Evolutionary conservation across 768 basidiomycete genomes (phyloP).

Genomic region (Termitomyces sp.): DNA sequence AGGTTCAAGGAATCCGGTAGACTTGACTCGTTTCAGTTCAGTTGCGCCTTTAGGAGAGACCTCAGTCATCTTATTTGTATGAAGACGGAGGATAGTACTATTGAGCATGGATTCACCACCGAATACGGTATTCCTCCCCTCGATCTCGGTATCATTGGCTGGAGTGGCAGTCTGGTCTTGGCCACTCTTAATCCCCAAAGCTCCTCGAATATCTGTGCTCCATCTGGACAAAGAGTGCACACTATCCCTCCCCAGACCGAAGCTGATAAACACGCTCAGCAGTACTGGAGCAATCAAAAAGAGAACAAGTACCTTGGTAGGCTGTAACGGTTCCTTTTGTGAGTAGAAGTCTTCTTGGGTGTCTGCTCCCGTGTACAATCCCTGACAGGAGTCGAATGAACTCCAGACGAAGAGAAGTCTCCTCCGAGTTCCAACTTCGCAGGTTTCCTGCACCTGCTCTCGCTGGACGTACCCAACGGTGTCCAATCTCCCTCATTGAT

Average conservation of each 20-base stretch:
- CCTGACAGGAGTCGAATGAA: constrained; percentile 59
- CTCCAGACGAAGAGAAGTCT: constrained; percentile 50
- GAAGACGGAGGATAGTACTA: constrained; percentile 23
- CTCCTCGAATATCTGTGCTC: constrained; percentile 50
- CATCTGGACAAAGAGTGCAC: constrained; percentile 44
- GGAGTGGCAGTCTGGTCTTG: constrained; percentile 32
- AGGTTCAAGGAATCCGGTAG: constrained; percentile 41
- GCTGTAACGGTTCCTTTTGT: constrained; percentile 62
- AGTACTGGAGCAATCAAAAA: background rate
- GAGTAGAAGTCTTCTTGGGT: constrained; percentile 41
- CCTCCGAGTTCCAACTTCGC: constrained; percentile 38
- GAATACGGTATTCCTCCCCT: constrained; percentile 43
- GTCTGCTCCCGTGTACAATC: constrained; percentile 22
- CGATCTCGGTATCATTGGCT: constrained; percentile 31
- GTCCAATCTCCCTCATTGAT: constrained; percentile 42
- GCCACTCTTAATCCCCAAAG: constrained; percentile 36
- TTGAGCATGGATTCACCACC: constrained; percentile 36
- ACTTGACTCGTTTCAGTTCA: constrained; percentile 29
- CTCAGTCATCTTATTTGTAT: constrained; percentile 36
- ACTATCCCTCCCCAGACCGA: constrained; percentile 58
- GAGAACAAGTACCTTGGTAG: constrained; percentile 50
- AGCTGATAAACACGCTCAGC: constrained; percentile 29
- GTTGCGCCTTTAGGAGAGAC: constrained; percentile 3
- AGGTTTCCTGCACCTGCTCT: constrained; percentile 33
- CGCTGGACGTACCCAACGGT: constrained; percentile 35